phyloP scores from a whole-genome alignment of 2,329 filamentous ascomycete species.

The Phialophora expanda region DNA sequence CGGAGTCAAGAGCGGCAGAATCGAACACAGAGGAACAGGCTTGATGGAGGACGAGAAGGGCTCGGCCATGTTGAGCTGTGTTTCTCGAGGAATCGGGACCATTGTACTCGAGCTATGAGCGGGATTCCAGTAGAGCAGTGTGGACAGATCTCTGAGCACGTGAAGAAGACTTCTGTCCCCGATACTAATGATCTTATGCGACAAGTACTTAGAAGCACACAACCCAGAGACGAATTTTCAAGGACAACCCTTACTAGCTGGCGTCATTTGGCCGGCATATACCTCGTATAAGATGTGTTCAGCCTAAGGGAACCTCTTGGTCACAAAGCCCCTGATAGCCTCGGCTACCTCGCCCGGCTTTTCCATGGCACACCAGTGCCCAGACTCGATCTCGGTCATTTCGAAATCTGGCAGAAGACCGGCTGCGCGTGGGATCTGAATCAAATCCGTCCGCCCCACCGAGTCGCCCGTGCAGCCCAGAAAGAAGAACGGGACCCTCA shows the following conservation, averaged over 20 bases:
- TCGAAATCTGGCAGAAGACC: conserved; percentile 31
- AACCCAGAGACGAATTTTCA: background rate
- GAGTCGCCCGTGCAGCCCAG: conserved; percentile 27
- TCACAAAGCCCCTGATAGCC: conserved; percentile 27
- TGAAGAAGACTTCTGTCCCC: no score
- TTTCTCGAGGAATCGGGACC: conserved; percentile 25
- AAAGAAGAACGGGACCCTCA: conserved; percentile 27
- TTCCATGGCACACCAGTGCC: conserved; percentile 30
- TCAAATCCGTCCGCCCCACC: conserved; percentile 22
- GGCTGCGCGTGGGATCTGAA: conserved; percentile 19
- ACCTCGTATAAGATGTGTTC: background rate
- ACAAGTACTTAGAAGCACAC: background rate
- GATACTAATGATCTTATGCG: background rate
- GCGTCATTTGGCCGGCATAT: background rate
- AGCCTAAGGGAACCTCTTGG: conserved; percentile 19
- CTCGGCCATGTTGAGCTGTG: conserved; percentile 29
- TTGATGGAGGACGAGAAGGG: conserved; percentile 22
- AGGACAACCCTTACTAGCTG: background rate
- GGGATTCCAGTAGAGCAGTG: background rate
- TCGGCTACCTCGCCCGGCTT: conserved; percentile 25
- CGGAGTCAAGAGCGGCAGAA: conserved; percentile 23
- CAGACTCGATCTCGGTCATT: conserved; percentile 24
- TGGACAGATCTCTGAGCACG: background rate
- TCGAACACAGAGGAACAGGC: conserved; percentile 25
- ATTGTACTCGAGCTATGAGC: conserved; percentile 26